Conservation (phyloP, 805 yeast species). For the Metschnikowia gruessii region DNA sequence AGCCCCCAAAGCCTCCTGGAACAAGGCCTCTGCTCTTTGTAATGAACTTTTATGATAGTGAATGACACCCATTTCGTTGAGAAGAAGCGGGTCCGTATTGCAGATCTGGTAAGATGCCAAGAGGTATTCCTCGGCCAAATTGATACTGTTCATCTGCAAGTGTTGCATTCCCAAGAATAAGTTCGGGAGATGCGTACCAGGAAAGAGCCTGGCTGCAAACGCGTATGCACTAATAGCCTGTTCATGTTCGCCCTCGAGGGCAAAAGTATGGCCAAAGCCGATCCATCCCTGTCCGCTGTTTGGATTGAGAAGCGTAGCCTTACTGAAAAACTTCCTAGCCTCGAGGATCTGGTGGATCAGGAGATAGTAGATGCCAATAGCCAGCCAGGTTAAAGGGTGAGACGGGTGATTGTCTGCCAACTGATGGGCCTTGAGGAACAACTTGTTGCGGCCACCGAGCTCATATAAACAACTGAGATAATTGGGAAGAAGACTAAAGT, state of each 20-base stretch:
- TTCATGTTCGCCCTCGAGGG: slow-evolving; percentile 97
- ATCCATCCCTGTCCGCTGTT: slow-evolving; percentile 96
- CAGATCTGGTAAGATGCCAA: slow-evolving; percentile 72
- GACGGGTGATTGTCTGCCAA: slow-evolving; percentile 82
- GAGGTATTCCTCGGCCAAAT: slow-evolving; percentile 83
- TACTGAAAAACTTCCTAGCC: slow-evolving; percentile 83
- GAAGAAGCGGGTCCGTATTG: slow-evolving; percentile 77
- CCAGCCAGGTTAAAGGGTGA: slow-evolving; percentile 82
- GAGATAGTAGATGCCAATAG: slow-evolving; percentile 87
- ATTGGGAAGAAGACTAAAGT: slow-evolving; percentile 68
- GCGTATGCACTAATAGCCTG: slow-evolving; percentile 97
- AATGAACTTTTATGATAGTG: slow-evolving; percentile 72
- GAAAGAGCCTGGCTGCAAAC: slow-evolving; percentile 87
- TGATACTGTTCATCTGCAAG: slow-evolving; percentile 76
- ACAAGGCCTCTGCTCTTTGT: slow-evolving; percentile 63
- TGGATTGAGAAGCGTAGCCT: slow-evolving; percentile 84
- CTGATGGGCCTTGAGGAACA: slow-evolving; percentile 78
- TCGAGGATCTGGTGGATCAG: slow-evolving; percentile 69
- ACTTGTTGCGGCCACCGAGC: slow-evolving; percentile 73
- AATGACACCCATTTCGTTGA: slow-evolving; percentile 94
- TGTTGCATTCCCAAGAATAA: slow-evolving; percentile 96
- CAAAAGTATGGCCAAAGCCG: slow-evolving; percentile 97
- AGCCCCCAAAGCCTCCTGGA: slow-evolving; percentile 67
- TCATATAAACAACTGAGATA: slow-evolving; percentile 85
- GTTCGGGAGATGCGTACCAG: slow-evolving; percentile 87